Percentiles rank a stretch among this genome's conserved stretches.
Conservation (phyloP, 2,329 filamentous ascomycete genomes). For the Calonectria hawksworthii region DNA sequence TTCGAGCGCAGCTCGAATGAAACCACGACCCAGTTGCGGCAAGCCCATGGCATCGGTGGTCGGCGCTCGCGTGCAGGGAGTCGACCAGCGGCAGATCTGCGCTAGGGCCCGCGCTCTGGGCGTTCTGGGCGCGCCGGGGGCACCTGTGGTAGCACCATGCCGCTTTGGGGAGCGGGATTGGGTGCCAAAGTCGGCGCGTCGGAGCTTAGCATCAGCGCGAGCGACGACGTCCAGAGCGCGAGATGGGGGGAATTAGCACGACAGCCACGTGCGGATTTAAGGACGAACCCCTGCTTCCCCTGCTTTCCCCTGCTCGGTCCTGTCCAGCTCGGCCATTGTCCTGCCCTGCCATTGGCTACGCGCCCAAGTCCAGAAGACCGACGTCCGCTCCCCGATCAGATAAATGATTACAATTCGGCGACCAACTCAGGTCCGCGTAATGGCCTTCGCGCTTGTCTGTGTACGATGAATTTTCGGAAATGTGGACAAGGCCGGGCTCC, state of each 20-base stretch:
- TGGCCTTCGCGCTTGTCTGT: background rate
- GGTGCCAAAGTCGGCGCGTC: conserved; percentile 39
- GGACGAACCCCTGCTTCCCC: background rate
- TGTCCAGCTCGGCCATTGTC: no score
- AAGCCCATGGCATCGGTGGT: conserved; percentile 26
- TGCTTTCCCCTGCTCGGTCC: background rate
- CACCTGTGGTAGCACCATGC: conserved; percentile 17
- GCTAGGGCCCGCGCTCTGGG: background rate
- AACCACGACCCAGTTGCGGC: background rate
- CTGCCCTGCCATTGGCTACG: no score
- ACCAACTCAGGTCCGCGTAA: background rate
- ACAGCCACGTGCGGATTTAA: conserved; percentile 18
- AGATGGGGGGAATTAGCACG: background rate
- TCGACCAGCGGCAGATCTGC: conserved; percentile 23
- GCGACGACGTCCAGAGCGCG: background rate
- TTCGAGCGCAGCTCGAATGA: background rate
- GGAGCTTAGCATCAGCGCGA: conserved; percentile 40
- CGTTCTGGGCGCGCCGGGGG: background rate
- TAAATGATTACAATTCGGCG: background rate
- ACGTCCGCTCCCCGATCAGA: background rate
- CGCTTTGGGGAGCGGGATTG: conserved; percentile 29
- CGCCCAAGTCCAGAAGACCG: background rate
- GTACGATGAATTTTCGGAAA: background rate
- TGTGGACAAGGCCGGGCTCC: background rate
- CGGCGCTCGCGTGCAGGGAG: conserved; percentile 28